Base-by-base conservation (phyloP, 441 rosid genomes). In the Kokia cookei region DNA sequence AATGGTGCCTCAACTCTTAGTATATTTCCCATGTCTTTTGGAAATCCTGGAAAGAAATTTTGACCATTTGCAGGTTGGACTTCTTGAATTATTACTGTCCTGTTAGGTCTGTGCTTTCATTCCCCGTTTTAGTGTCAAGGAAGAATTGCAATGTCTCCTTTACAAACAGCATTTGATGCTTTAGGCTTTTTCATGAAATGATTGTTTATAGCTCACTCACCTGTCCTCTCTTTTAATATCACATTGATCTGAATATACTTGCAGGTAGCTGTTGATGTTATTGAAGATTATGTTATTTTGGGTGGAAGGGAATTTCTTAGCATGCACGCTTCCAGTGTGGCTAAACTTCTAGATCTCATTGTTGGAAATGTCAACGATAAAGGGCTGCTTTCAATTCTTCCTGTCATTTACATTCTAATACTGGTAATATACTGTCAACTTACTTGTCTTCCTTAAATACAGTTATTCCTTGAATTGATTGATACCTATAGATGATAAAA, bases 31-130 rank as follows among this genome's bases (percentile, higher is more conserved):
- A 24, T 87, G 89, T 80, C 83, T 96, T 73, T 84, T 88, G 79
- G 96, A 89, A 72, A 87, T 96, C 78, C 76, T 92, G 87, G 98
- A 93, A 82, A 92, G 88, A 86, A 92, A 91, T 80, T 96, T 96
- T 54, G 98, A 96, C 82, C 97, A 96, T 76, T 89, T 96, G 82
- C 90, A 93, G 97, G 99, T 96, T 69, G 71, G 84, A 61, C 71
- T 57, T 48, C 17, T 72, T 59, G 42, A 40, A 40, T 67, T 8
- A 7, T 47, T 66, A 8, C 9, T 8, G 66, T 7, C 47, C 10
- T 37, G 48, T 35, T 37, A 63, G 47, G 12, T 50, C 64, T 22
- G 69, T 22, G 17, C 17, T 65, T 65, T 43, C 29, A 19, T 65
- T 22, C 53, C 54, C 32, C 1, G 19, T 43, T 65, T 22, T 65